Base-by-base conservation (phyloP, 1,284 basidiomycete genomes). In the Mycena citricolor region DNA sequence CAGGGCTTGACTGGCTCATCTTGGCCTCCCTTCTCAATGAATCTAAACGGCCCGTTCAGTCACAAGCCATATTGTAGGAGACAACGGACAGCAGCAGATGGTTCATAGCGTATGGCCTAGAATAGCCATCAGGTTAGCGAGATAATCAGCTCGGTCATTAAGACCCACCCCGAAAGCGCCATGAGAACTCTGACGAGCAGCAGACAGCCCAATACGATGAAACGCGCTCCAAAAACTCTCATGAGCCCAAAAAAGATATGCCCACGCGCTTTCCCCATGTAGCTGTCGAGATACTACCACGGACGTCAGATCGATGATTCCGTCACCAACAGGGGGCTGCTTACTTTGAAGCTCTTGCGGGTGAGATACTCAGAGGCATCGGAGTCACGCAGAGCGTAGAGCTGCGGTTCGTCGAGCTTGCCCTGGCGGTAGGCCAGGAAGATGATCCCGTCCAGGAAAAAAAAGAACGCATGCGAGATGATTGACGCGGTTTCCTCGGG, bases 401-500 rank as follows among this genome's bases (percentile, higher is more conserved):
- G 63, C 44, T 69, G 61, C 16, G 73, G 67, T 32, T 68, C 66
- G 12, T 67, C 46, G 11, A 79, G 59, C 56, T 75, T 69, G 5
- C 66, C 60, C 22, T 73, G 49, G 26, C 62, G 62, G 49, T 71
- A 69, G n/a, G 69, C 76, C 19, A 63, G 42, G 10, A 67, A 68
- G 32, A 85, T 67, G 32, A 81, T 60, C 0, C 66, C 63, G 44
- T 83, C 72, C 56, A 86, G 63, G 66, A 79, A 88, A 21, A 70
- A 66, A 61, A 75, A 88, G 29, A 77, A 68, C 12, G 73, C 32
- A 50, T 81, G 65, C 3, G 76, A 81, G 13, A 82, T 54, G 35
- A 77, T 64, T 0, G 82, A 78, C 0, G 81, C 75, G 0, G 79
- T 83, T 58, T 87, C 84, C 55, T 87, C 83, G 3, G 81, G 79